Evolutionary conservation across 306 rosid species (phyloP), one percentile per base, ranked within the genome.

Genomic region (Sicyos baderoa): DNA sequence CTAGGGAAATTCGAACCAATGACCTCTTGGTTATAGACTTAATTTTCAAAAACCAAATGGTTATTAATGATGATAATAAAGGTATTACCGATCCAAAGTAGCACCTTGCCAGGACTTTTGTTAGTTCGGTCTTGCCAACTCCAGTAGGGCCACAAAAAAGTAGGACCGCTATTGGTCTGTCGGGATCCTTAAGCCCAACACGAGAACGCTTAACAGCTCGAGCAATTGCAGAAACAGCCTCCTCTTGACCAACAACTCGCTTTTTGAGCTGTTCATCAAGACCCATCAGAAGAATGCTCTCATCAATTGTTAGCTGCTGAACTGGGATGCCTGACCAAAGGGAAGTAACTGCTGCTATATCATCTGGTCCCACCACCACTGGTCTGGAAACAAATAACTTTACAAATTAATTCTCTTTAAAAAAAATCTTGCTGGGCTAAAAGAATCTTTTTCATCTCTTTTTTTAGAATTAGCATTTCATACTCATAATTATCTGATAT

Each of bases 401-500:
- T 54, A 35, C 5, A 7, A 49, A 56, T 72, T 27, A 5, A 22
- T 75, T 60, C 57, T 66, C 48, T 66, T 65, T 74, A 49, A 44
- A 21, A 9, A 42, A 64, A 18, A 15, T 51, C 64, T 15, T 16
- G 0, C 0, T 9, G 14, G 44, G 75, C 47, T 42, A 65, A 69
- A 13, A 55, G 54, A 44, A 45, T 65, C 40, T 45, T 45, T 22
- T 65, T 65, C 54, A 45, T 65, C 37, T 64, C 70, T 65, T 17
- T 79, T 77, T 71, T 53, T 66, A 74, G 74, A 70, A 71, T 29
- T 12, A 69, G 70, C 73, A 51, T 76, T 49, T 76, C 91, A 62
- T 87, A 89, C 97, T 83, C 91, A 44, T 79, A 67, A 67, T 67
- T 76, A 29, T 74, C 75, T 66, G 84, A 68, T 35, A 76, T 57